Percentiles rank a stretch among this genome's conserved stretches.
Conservation (phyloP, 139 green algal species). For the Haematococcus sp. region DNA sequence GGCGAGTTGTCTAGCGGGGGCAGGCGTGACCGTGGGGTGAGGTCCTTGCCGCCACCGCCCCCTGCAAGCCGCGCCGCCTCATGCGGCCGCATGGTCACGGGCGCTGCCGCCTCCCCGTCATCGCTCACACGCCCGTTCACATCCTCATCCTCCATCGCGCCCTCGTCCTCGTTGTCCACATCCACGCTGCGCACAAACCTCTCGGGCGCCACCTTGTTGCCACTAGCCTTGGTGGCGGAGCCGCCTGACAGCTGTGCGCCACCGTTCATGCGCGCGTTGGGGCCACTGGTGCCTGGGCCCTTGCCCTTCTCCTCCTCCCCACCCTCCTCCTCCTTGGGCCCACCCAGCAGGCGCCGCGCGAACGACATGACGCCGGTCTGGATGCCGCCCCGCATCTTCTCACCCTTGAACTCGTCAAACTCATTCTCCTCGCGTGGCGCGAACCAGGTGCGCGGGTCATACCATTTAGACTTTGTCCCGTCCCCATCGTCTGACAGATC, state of each 20-base stretch:
- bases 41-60: no score
- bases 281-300: no score
- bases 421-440: not conserved
- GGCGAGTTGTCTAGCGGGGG: no score
- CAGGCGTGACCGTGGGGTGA: no score
- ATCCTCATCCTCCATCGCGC: not conserved
- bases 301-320: not conserved
- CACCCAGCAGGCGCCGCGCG: not conserved
- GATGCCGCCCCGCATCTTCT: not conserved
- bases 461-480: not conserved
- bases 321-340: not conserved
- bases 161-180: not conserved
- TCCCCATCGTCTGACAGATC: not conserved
- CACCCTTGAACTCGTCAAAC: constrained; percentile 4
- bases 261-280: not conserved
- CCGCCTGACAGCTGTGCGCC: not conserved
- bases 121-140: not conserved
- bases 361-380: constrained; percentile 1
- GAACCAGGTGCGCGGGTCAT: not conserved
- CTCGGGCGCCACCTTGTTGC: not conserved
- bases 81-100: no score
- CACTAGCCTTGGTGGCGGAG: not conserved
- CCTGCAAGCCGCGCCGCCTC: no score
- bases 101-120: no score
- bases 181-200: not conserved